Evolutionary conservation across 129 eudicot genomes (phyloP), one percentile per base, ranked within the genome.

Genomic region (Artemisia argyi): DNA sequence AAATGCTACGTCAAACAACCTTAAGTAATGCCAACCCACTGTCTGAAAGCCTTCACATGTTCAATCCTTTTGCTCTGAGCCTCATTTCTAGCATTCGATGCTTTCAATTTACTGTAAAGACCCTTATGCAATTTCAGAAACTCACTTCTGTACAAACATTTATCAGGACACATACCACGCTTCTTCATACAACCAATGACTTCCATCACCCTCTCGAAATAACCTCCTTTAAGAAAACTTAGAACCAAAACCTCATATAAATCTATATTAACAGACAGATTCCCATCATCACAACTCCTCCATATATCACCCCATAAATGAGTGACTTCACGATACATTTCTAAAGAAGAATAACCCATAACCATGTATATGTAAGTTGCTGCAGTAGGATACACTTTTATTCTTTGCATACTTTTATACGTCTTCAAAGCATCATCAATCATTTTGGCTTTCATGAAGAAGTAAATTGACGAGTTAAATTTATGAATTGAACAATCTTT

Each of bases 151-250:
- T 75, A 90, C 63, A 85, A 67, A 89, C 91, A 75, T 70, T 83
- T 90, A 85, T 94, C 99, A 56, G 57, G 28, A 77, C 63, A 94
- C 85, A 90, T 80, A 10, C 76, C 63, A 47, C 80, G 73, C 77
- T 83, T 85, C 80, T 71, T 81, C 97, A 88, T 90, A 66, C 77
- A 65, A 54, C 76, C 75, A 73, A 87, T 77, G 11, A 94, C 80
- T 85, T 90, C 99, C 91, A 94, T 80, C 72, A 88, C 97, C 84
- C 97, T 88, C 87, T 86, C 91, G 83, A 94, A 94, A 78, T 94
- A 94, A 56, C 99, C 99, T 22, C 97, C 99, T 26, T 84, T 77
- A 67, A 94, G 39, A 64, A 94, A 94, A 79, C 69, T 88, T 28
- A 85, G 32, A 16, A 86, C 61, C 76, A 94, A 68, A 49, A 83